Conservation (phyloP, 257 asterid species). For the Rehmannia glutinosa region DNA sequence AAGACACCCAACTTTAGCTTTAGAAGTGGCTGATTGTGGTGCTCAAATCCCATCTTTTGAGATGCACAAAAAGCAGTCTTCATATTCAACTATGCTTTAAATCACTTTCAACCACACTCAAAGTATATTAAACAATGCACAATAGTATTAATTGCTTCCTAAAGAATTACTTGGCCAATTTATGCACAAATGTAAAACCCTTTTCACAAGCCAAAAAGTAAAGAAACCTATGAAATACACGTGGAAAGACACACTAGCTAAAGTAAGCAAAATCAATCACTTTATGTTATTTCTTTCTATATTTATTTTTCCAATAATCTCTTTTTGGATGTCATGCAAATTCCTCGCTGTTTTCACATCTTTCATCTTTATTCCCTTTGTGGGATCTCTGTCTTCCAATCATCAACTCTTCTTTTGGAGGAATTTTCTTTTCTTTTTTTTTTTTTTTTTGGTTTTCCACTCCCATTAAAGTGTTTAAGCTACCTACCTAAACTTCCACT, state of each 20-base stretch:
- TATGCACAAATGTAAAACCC: slow-evolving; percentile 13
- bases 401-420: background rate
- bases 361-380: slow-evolving; percentile 19
- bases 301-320: background rate
- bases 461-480: too few species aligned
- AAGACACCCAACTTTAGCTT: slow-evolving; percentile 17
- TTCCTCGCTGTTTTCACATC: slow-evolving; percentile 20
- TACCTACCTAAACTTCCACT: background rate
- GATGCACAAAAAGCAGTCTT: slow-evolving; percentile 19
- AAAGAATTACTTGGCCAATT: background rate
- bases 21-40: slow-evolving; percentile 8
- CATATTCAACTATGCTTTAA: slow-evolving; percentile 28
- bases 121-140: slow-evolving; percentile 8
- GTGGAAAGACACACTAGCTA: slow-evolving; percentile 10
- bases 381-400: slow-evolving; percentile 21
- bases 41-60: slow-evolving; percentile 25
- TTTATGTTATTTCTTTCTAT: too few species aligned
- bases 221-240: slow-evolving; percentile 17
- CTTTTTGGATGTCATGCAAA: slow-evolving; percentile 31
- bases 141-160: slow-evolving; percentile 6
- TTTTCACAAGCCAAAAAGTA: slow-evolving; percentile 14
- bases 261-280: slow-evolving; percentile 23
- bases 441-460: background rate
- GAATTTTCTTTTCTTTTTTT: too few species aligned
- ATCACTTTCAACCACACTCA: slow-evolving; percentile 19